phyloP scores from a whole-genome alignment of 139 green algal genomes.

The Micractinium sp. region DNA sequence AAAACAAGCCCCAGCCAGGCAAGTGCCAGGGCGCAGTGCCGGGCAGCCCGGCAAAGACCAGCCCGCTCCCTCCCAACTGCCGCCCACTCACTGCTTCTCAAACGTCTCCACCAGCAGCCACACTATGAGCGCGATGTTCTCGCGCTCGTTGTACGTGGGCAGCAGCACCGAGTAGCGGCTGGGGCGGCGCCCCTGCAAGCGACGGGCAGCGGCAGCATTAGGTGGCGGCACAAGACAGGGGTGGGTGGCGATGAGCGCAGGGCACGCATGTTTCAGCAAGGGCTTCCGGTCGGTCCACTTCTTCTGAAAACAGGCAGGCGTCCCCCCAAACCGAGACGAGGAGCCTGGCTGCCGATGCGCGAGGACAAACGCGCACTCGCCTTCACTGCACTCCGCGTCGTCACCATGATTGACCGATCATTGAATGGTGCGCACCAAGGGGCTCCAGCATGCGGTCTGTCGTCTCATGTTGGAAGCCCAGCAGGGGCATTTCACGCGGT shows the following conservation, averaged over 20 bases:
- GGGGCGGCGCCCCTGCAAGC: neutral
- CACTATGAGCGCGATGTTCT: conserved; percentile 90
- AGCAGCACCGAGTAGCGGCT: conserved; percentile 86
- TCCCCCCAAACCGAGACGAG: neutral
- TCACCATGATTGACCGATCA: neutral
- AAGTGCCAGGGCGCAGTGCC: neutral
- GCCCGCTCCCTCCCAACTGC: neutral
- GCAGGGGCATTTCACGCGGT: no score
- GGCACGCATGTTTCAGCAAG: no score
- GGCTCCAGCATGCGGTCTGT: neutral
- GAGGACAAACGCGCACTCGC: neutral
- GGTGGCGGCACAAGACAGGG: neutral
- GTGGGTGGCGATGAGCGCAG: neutral
- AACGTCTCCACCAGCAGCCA: conserved; percentile 88
- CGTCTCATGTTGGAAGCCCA: no score
- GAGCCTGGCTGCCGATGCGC: neutral
- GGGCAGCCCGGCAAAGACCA: neutral
- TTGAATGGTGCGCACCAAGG: neutral
- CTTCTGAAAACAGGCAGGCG: no score
- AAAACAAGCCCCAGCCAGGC: neutral
- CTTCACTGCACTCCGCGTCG: neutral
- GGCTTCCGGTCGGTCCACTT: no score
- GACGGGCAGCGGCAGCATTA: no score
- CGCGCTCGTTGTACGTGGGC: conserved; percentile 96
- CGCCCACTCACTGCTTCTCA: conserved; percentile 33